Base-by-base conservation (phyloP, 2,329 filamentous ascomycete species). In the Chaetomiaceae sp. region DNA sequence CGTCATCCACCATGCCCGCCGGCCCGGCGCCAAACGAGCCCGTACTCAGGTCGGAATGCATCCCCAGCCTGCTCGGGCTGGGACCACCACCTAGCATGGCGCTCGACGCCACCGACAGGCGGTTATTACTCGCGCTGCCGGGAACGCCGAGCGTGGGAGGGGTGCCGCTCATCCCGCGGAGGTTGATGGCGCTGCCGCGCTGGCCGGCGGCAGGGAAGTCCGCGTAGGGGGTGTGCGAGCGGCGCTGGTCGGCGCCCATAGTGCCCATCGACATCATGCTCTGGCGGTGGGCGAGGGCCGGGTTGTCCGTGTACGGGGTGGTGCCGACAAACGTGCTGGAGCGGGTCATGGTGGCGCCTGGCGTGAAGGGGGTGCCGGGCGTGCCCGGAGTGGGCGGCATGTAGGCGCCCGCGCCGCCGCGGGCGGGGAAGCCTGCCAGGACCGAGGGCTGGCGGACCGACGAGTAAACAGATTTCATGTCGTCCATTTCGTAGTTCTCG, bases 401-500 rank as follows among this genome's bases (percentile, higher is more conserved):
- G 71, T 87, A 92, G 2, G 85, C 70, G 58, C 82, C 83, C 55
- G 79, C 77, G 32, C 78, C 75, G 29, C 38, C 44, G 62, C 84
- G 83, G 48, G 81, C 79, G 37, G 82, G 86, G 73, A 96, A 89
- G 50, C 90, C 90, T 13, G 89, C 90, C 54, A 96, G 78, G 59
- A 97, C 86, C 2, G 91, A 96, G 7, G 90, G 90, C 79, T 69
- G 91, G 75, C 79, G 92, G 55, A 91, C 89, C 1, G 90, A 95
- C 5, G 91, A 96, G 75, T 97, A 97, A 55, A 95, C 85, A 0
- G 90, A 96, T 69, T 90, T 91, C 79, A 97, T 95, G 69, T 99
- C 94, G 67, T 99, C 95, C 86, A 97, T 91, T 72, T 99, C 94
- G 65, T 90, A 95, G 58, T 86, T 84, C 57, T 92, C 87, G 36